These are phyloP conservation scores for Trypethelium eluteriae DNA, from an alignment of 495 filamentous ascomycete species.

Conservation along the genomic window DNA sequence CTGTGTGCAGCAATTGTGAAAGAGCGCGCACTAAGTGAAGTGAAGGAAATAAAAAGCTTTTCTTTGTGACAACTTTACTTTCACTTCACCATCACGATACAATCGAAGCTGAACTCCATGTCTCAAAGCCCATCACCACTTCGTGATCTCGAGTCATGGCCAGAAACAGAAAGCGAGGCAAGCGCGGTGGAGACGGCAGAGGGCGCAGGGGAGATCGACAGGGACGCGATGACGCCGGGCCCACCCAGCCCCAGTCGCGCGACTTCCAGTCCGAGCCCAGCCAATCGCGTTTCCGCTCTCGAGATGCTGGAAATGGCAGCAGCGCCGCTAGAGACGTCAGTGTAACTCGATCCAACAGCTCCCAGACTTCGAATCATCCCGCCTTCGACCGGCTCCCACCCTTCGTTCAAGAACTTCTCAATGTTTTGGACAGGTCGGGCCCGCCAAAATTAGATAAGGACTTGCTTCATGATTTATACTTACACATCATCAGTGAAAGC, in stretches of 20 bases:
- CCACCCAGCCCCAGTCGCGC: too few species aligned
- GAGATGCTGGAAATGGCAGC: too few species aligned
- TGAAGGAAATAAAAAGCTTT: not conserved
- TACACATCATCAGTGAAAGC: not conserved
- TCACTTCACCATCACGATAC: not conserved
- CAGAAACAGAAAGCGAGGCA: not conserved
- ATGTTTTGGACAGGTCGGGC: slow-evolving; percentile 7
- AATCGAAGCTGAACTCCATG: not conserved
- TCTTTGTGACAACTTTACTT: not conserved
- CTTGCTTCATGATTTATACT: not conserved
- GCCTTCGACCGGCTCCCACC: not conserved
- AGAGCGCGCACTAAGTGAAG: not conserved
- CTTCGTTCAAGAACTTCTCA: slow-evolving; percentile 1
- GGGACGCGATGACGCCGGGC: too few species aligned
- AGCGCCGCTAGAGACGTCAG: not conserved
- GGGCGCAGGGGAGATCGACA: too few species aligned
- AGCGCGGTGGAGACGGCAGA: not conserved
- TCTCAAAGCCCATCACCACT: not conserved
- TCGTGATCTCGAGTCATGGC: not conserved
- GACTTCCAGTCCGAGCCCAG: too few species aligned
- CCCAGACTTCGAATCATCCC: not conserved
- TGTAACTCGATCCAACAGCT: not conserved
- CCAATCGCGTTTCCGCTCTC: too few species aligned
- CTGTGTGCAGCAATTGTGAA: not conserved
- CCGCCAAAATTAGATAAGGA: slow-evolving; percentile 4